Evolutionary conservation across 2,329 filamentous ascomycete species (phyloP), one percentile per base, ranked within the genome.

Genomic region (Aspergillus aculeatinus): DNA sequence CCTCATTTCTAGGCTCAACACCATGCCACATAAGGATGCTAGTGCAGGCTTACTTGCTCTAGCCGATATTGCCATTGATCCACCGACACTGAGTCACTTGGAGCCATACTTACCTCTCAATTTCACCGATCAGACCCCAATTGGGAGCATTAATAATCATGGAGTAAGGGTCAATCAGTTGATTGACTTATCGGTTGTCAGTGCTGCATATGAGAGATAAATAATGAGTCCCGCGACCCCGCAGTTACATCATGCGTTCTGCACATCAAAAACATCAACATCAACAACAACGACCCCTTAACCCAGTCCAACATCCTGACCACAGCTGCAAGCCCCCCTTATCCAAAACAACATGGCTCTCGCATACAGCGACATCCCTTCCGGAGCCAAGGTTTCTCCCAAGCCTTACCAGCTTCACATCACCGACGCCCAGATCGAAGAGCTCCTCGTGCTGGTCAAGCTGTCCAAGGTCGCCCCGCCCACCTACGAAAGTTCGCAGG

Each of bases 391-490:
- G 55, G 67, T 77, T 11, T 57, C 74, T 14, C 72, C 75, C 5
- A 73, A 72, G 19, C 77, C 78, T 0, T 84, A 82, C 69, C 77
- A 71, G 16, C 71, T 79, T 33, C 63, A 73, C 7, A 70, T 83
- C 7, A 67, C 78, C 0, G 78, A 83, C 6, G 69, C 77, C 29
- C 75, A 80, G 44, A 62, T 85, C 2, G 63, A 75, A 14, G 78
- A 82, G 23, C 78, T 85, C 61, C 75, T 78, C 60, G 74, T 79
- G 4, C 71, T 85, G 1, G 66, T 85, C 10, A 75, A 74, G 56
- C 70, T 83, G 6, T 81, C 82, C 2, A 81, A 78, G 56, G 72
- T 85, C 16, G 81, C 77, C 1, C 80, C 81, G 1, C 68, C 72
- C 4, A 81, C 80, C 2, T 85, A 76, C 49, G 82, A 84, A 62